A percentile compares a stretch with the other conserved stretches of the same genome.
These are phyloP conservation scores for Komagataella phaffii DNA, from an alignment of 805 yeast species.

Conservation along the genomic window DNA sequence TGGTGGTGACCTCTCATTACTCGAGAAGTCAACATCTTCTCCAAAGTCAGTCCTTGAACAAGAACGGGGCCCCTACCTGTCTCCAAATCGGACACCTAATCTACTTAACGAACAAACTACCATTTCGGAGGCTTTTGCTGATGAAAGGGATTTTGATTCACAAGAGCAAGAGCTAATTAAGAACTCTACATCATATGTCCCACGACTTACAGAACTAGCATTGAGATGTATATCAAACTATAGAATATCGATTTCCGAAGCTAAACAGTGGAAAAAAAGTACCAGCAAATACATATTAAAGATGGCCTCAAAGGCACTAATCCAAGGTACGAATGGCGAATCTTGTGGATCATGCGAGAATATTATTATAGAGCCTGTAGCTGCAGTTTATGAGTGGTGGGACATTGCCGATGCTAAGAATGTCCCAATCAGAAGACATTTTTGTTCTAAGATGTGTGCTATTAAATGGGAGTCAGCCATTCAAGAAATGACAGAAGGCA, in stretches of 20 bases:
- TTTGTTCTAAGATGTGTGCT: constrained; percentile 41
- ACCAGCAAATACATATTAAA: constrained; percentile 31
- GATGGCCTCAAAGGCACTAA: constrained; percentile 36
- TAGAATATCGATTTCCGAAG: constrained; percentile 39
- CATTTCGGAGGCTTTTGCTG: not conserved
- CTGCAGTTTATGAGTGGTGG: constrained; percentile 59
- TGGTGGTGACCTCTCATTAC: not conserved
- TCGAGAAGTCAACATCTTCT: not conserved
- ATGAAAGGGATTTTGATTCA: constrained; percentile 6
- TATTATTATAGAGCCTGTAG: constrained; percentile 39
- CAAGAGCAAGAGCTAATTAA: constrained; percentile 7
- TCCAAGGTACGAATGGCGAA: constrained; percentile 35
- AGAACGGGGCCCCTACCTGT: not conserved
- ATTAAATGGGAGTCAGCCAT: constrained; percentile 13
- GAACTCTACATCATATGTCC: constrained; percentile 16
- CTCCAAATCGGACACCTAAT: not conserved
- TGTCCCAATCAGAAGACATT: constrained; percentile 39
- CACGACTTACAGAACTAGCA: constrained; percentile 34
- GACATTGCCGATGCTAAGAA: constrained; percentile 34
- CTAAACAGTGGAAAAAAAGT: constrained; percentile 35
- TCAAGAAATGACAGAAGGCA: not conserved
- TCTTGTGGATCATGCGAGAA: constrained; percentile 36
- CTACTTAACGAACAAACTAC: not conserved
- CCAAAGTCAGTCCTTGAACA: not conserved
- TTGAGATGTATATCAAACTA: constrained; percentile 35